Base-by-base conservation (phyloP, 2,329 filamentous ascomycete genomes). In the Sporothrix pseudoabietina region DNA sequence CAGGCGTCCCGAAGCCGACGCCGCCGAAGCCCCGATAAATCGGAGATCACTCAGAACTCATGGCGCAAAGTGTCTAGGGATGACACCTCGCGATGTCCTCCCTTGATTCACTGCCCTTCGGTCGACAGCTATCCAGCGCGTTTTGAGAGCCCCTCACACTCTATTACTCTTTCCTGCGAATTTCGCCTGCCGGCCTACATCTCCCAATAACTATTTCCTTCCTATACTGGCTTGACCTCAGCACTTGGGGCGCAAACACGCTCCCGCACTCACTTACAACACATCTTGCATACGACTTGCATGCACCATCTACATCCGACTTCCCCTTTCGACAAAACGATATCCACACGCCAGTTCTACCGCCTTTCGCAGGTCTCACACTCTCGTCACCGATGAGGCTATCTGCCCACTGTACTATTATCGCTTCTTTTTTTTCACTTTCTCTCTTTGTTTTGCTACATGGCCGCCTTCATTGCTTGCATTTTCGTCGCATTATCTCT, bases 1-100 rank as follows among this genome's bases (percentile, higher is more conserved):
- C 80, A 39, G 80, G 80, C 39, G 79, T 81, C 10, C 80, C 80
- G 47, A 82, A 82, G 77, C 80, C 80, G 12, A 78, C 79, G 69
- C 80, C 80, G 72, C 80, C 80, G 41, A 81, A 81, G 78, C 78
- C 80, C 54, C 78, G 79, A 75, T 80, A 81, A 79, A 54, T 39
- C 9, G 22, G 39, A 30, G 52, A 14, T 47, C 22, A 8, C 7
- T 2, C 35, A 1, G 4, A 10, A 12, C 35, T 12, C 12, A 2
- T 16, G 12, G 49, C 59, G 68, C 30, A 66, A 41, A 57, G 66
- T 35, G 30, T 30, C 26, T 10, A 39, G 26, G 63, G 30, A 39
- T 32, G 41, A 32, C 65, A 47, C 55, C 65, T 71, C 59, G 59
- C 59, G 59, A 72, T 66, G 59, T 52, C 49, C 14, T 44, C 47